Evolutionary conservation across 306 rosid genomes (phyloP), one percentile per base, ranked within the genome.

Genomic region (Cajanus cajan): DNA sequence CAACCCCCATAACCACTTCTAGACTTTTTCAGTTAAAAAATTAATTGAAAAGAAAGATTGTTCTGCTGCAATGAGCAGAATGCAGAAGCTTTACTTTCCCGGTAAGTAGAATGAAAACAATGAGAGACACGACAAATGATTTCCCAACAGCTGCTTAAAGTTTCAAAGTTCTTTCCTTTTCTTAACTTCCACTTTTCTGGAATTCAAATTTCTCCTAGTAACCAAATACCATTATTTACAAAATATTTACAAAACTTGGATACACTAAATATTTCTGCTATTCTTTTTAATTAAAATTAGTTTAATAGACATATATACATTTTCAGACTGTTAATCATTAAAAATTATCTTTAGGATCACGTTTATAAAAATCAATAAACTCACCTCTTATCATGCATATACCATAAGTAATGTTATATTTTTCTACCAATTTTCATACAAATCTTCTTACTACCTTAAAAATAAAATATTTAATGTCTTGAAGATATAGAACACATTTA

Each of bases 31-130:
- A 66, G 43, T 31, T 31, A 2, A 66, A 48, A 37, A 37, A 55
- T 9, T 21, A 57, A 34, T 8, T 4, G 48, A 37, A 77, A 40
- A 8, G 43, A 52, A 24, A 71, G 45, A 48, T 10, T 36, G 77
- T 33, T 81, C 41, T 51, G 75, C 10, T 58, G 58, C 57, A 58
- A 36, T 31, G 68, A 44, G 67, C 79, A 68, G 47, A 62, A 71
- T 4, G 52, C 73, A 79, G 47, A 87, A 68, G 54, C 88, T 77
- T 82, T 39, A 52, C 88, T 82, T 85, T 82, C 64, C 63, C 36
- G 74, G 74, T 13, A 87, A 63, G 88, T 11, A 78, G 72, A 76
- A 44, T 41, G 15, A 79, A 76, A 73, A 79, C 19, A 74, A 74
- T 71, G 80, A 52, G 66, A 51, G 37, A 57, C 45, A 48, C 22